These are phyloP conservation scores for Pneumocystis oryctolagi DNA, from an alignment of 1,139 yeast genomes.

Conservation along the genomic window DNA sequence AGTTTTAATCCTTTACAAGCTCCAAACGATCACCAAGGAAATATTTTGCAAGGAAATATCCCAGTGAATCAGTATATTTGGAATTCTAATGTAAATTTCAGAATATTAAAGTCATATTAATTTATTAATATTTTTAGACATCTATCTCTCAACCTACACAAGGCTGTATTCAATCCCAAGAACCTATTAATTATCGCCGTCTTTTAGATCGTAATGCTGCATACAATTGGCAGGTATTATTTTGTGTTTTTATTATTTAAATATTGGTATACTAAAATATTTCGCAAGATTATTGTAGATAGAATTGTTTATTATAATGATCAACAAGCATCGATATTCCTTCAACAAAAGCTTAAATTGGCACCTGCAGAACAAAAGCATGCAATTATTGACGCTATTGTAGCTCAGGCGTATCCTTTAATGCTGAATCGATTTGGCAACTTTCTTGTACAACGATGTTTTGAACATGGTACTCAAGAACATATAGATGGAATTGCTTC, in stretches of 20 bases:
- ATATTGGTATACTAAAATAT: neutral
- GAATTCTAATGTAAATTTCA: neutral
- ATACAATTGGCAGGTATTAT: slow-evolving; percentile 4
- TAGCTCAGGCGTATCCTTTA: slow-evolving; percentile 23
- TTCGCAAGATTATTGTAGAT: slow-evolving; percentile 21
- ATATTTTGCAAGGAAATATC: neutral
- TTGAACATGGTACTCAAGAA: slow-evolving; percentile 26
- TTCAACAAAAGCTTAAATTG: slow-evolving; percentile 29
- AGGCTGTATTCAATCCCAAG: neutral
- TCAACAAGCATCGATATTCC: slow-evolving; percentile 30
- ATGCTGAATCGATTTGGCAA: slow-evolving; percentile 32
- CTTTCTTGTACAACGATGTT: slow-evolving; percentile 29
- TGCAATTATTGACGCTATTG: slow-evolving; percentile 24
- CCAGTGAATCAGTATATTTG: neutral
- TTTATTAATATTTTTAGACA: neutral
- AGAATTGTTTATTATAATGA: slow-evolving; percentile 26
- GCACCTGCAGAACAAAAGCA: slow-evolving; percentile 24
- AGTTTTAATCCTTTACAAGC: neutral
- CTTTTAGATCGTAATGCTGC: slow-evolving; percentile 6
- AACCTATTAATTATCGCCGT: neutral
- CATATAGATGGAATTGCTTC: slow-evolving; percentile 23
- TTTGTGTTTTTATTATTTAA: neutral
- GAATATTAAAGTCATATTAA: neutral
- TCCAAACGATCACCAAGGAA: neutral
- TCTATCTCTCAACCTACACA: neutral